A percentile compares a stretch with the other conserved stretches of the same genome.
phyloP scores from a whole-genome alignment of 306 rosid species.

The Prunus salicina region DNA sequence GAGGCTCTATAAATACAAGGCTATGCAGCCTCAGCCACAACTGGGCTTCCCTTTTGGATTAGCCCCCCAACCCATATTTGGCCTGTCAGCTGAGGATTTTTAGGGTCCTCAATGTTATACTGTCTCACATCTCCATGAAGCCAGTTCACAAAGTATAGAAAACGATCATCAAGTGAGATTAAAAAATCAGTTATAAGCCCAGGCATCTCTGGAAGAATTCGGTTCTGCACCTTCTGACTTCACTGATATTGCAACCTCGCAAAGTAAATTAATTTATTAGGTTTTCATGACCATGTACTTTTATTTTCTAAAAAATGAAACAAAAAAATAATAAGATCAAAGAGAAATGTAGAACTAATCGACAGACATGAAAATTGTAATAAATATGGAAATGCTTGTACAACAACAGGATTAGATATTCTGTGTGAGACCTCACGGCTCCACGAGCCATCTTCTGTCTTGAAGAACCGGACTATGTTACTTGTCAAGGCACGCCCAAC shows the following conservation, averaged over 20 bases:
- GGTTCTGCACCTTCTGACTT: constrained; percentile 81
- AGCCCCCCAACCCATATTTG: constrained; percentile 93
- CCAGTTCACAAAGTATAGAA: constrained; percentile 87
- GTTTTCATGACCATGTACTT: background rate
- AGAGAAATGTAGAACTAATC: background rate
- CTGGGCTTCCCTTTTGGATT: constrained; percentile 69
- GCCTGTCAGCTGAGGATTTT: constrained; percentile 64
- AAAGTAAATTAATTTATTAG: background rate
- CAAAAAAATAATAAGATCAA: background rate
- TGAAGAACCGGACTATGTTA: constrained; percentile 83
- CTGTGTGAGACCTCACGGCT: constrained; percentile 68
- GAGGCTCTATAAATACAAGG: no score
- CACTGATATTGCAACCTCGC: constrained; percentile 68
- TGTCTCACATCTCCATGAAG: constrained; percentile 96
- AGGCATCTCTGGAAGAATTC: constrained; percentile 96
- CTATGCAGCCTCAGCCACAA: constrained; percentile 55
- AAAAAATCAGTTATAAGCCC: constrained; percentile 91
- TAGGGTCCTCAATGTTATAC: constrained; percentile 73
- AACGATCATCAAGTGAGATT: constrained; percentile 88
- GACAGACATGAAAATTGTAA: background rate
- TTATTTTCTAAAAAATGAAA: background rate
- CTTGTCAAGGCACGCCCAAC: constrained; percentile 87
- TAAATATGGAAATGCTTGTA: no score
- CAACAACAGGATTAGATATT: background rate
- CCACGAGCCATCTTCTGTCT: constrained; percentile 75